Conservation (phyloP, 768 basidiomycete species). For the Xerocomellus intermedius region DNA sequence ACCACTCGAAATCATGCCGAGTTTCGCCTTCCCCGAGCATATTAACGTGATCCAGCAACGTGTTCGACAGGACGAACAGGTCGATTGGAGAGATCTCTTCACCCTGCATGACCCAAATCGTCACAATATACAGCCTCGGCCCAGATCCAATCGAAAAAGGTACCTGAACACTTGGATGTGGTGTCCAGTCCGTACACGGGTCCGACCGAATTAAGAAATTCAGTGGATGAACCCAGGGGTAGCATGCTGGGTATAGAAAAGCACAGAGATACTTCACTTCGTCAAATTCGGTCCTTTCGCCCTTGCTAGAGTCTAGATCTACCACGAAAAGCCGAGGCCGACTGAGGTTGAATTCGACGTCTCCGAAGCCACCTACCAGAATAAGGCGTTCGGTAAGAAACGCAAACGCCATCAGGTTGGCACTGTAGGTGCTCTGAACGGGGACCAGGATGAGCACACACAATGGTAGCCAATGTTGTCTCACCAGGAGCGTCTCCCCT, state of each 20-base stretch:
- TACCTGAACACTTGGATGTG: conserved; percentile 32
- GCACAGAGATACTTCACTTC: conserved; percentile 35
- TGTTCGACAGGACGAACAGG: conserved; percentile 43
- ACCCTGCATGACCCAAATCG: conserved; percentile 37
- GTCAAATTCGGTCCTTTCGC: conserved; percentile 29
- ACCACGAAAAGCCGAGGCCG: conserved; percentile 37
- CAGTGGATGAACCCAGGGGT: conserved; percentile 25
- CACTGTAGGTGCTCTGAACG: conserved; percentile 27
- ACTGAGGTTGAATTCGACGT: conserved; percentile 20
- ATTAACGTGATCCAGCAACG: conserved; percentile 32
- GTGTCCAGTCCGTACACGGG: conserved; percentile 48
- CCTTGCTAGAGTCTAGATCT: conserved; percentile 37
- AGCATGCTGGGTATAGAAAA: conserved; percentile 44
- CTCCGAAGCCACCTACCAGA: conserved; percentile 33
- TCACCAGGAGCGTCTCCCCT: conserved; percentile 48
- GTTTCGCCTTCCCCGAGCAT: conserved; percentile 13
- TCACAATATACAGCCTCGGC: conserved; percentile 47
- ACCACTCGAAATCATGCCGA: conserved; percentile 40
- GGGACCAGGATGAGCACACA: neutral
- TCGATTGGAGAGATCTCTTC: conserved; percentile 33
- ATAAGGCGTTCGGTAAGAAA: conserved; percentile 44
- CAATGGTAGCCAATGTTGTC: conserved; percentile 15
- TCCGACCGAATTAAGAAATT: conserved; percentile 51
- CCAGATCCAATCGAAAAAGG: conserved; percentile 47
- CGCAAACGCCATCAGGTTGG: conserved; percentile 39